Evolutionary conservation across 768 basidiomycete genomes (phyloP).

Genomic region (Rhodotorula graminis): DNA sequence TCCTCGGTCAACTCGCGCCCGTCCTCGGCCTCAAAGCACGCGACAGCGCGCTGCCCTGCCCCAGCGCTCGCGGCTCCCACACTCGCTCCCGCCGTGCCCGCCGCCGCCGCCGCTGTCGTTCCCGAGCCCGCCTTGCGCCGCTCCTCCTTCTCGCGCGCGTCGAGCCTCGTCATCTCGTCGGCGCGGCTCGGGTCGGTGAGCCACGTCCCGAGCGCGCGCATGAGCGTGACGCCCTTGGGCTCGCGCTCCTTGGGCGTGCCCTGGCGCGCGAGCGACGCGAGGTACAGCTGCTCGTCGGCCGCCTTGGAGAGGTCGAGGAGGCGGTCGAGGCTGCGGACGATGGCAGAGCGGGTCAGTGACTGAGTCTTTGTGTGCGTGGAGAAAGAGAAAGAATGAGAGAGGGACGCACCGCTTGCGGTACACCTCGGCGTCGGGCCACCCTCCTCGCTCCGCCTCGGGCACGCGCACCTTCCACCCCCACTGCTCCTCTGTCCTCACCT

Average conservation of each 20-base stretch:
- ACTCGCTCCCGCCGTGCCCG: background rate
- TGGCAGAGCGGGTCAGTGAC: no score
- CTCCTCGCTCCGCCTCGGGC: slow-evolving; percentile 7
- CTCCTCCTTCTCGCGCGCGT: background rate
- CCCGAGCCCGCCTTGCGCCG: background rate
- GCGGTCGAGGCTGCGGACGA: slow-evolving; percentile 14
- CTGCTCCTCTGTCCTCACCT: slow-evolving; percentile 6
- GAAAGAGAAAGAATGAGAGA: background rate
- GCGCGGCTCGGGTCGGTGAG: slow-evolving; percentile 15
- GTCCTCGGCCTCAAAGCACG: background rate
- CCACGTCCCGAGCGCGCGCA: slow-evolving; percentile 22
- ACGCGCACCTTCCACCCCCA: slow-evolving; percentile 37
- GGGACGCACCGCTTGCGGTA: slow-evolving; percentile 21
- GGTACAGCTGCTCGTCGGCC: slow-evolving; percentile 27
- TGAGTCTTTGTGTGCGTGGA: no score
- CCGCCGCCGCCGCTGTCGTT: no score
- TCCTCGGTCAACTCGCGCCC: background rate
- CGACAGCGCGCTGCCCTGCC: background rate
- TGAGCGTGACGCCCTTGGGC: slow-evolving; percentile 9
- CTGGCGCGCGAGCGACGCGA: slow-evolving; percentile 5
- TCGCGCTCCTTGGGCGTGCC: slow-evolving; percentile 28
- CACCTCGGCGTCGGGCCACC: slow-evolving; percentile 17
- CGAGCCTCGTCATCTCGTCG: background rate
- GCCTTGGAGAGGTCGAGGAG: slow-evolving; percentile 13
- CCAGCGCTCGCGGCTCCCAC: background rate